Base-by-base conservation (phyloP, 257 asterid genomes). In the Fraxinus cuspidata region DNA sequence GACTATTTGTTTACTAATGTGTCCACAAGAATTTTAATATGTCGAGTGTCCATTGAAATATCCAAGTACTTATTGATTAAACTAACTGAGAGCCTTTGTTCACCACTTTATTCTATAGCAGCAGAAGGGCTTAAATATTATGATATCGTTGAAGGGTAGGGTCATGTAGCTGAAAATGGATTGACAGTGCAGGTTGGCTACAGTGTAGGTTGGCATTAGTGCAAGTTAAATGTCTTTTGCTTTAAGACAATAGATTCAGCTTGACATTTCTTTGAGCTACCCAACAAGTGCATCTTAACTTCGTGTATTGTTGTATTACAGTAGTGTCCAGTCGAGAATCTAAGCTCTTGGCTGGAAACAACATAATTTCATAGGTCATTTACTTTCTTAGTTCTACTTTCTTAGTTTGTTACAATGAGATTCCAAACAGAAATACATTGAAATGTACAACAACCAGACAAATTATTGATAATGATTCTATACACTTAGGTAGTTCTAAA, bases 261-360 rank as follows among this genome's bases (percentile, higher is more conserved):
- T 79, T 71, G 72, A 67, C n/a, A 65, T 82, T 74, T 74, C 40
- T 84, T 71, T 78, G 16, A 76, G 79, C 21, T 19, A 29, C 29
- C 72, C 27, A 72, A 81, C 81, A 91, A 97, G 97, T 95, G 77
- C 99, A 95, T 86, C 93, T 95, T 81, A 98, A 95, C 85, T 95
- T 98, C 82, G 23, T 91, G 56, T 95, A 91, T 79, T 96, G 90
- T 21, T 92, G 92, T n/a, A 84, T 95, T 83, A 95, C 99, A 82
- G 99, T 98, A 44, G 89, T 93, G 64, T 95, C 99, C 3, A 95
- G 98, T 63, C 91, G 97, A 70, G 99, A 92, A 87, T 95, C 99
- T 38, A 95, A 95, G 75, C 90, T 94, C 81, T 86, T 94, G 87
- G 98, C 99, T 68, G 99, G 99, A 73, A 94, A 94, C 82, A 89